A percentile compares a stretch with the other conserved stretches of the same genome.
Conservation (phyloP, 2,329 filamentous ascomycete species). For the Colletotrichum orchidophilum region DNA sequence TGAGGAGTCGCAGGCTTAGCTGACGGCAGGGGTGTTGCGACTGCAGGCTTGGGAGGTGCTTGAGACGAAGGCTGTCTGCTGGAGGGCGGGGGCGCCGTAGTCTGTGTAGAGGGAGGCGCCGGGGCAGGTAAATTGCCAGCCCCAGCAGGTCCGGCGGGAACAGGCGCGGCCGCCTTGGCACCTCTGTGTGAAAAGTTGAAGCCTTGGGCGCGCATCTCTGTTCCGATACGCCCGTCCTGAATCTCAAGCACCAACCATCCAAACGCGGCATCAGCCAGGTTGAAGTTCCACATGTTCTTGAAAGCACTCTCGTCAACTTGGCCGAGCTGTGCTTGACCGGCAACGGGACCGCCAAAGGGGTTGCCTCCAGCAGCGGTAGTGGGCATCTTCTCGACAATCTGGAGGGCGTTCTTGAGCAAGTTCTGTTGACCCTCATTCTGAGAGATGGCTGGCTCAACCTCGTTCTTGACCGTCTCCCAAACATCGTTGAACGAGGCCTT, state of each 20-base stretch:
- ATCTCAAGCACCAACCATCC: constrained; percentile 95
- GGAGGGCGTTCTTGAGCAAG: constrained; percentile 87
- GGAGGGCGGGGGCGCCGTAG: constrained; percentile 43
- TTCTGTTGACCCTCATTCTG: constrained; percentile 95
- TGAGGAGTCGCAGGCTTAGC: constrained; percentile 58
- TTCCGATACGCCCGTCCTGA: constrained; percentile 94
- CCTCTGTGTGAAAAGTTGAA: constrained; percentile 99
- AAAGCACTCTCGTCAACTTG: constrained; percentile 98
- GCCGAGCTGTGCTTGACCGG: constrained; percentile 77
- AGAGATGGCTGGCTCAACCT: constrained; percentile 93
- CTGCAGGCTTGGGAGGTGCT: constrained; percentile 53
- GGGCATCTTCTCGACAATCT: constrained; percentile 98
- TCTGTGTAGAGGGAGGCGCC: constrained; percentile 48
- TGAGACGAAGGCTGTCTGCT: constrained; percentile 48
- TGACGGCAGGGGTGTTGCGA: constrained; percentile 46
- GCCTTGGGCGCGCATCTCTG: constrained; percentile 97
- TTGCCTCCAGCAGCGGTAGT: constrained; percentile 94
- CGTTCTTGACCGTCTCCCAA: constrained; percentile 97
- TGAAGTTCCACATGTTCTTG: constrained; percentile 99
- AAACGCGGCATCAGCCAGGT: constrained; percentile 95
- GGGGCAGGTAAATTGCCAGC: constrained; percentile 46
- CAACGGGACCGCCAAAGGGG: constrained; percentile 89
- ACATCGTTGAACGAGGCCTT: constrained; percentile 99
- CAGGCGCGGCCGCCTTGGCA: constrained; percentile 70
- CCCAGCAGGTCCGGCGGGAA: constrained; percentile 47